Percentiles rank a stretch among this genome's conserved stretches.
Evolutionary conservation across 805 yeast genomes (phyloP).

Genomic region (Saturnispora halmiae): DNA sequence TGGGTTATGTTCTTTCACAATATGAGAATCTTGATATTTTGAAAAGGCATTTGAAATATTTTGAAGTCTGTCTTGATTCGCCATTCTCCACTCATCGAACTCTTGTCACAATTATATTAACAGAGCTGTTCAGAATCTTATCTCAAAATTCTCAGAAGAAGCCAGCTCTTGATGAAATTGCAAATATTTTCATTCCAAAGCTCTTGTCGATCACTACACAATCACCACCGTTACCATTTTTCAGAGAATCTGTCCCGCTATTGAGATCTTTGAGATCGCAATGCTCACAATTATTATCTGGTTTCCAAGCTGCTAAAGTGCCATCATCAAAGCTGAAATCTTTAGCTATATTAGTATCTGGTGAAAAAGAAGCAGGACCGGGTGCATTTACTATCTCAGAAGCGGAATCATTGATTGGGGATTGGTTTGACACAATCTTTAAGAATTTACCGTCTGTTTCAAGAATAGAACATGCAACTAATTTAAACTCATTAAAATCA

Average conservation of each 20-base stretch:
- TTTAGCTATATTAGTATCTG: conserved; percentile 83
- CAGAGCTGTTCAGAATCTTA: conserved; percentile 40
- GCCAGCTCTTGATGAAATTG: conserved; percentile 15
- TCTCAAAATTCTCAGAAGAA: conserved; percentile 26
- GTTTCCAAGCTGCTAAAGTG: conserved; percentile 68
- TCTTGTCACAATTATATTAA: conserved; percentile 56
- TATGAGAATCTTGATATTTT: conserved; percentile 32
- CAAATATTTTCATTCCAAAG: conserved; percentile 8
- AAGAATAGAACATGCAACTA: conserved; percentile 59
- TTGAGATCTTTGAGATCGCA: conserved; percentile 79
- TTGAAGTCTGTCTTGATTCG: conserved; percentile 36
- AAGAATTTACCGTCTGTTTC: conserved; percentile 56
- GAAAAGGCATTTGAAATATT: conserved; percentile 14
- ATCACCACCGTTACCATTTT: conserved; percentile 36
- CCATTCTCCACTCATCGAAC: conserved; percentile 77
- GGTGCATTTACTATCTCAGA: conserved; percentile 77
- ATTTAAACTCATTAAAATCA: conserved; percentile 70
- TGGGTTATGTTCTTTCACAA: conserved; percentile 56
- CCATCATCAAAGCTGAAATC: conserved; percentile 67
- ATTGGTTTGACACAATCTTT: conserved; percentile 56
- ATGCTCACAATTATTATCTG: conserved; percentile 70
- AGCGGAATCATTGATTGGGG: conserved; percentile 61
- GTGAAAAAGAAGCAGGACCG: conserved; percentile 89
- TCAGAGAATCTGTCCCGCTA: conserved; percentile 80
- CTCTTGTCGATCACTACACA: conserved; percentile 7